Percentiles rank a stretch among this genome's conserved stretches.
Evolutionary conservation across 2,329 filamentous ascomycete genomes (phyloP).

Genomic region (Hyphodiscus sp.): DNA sequence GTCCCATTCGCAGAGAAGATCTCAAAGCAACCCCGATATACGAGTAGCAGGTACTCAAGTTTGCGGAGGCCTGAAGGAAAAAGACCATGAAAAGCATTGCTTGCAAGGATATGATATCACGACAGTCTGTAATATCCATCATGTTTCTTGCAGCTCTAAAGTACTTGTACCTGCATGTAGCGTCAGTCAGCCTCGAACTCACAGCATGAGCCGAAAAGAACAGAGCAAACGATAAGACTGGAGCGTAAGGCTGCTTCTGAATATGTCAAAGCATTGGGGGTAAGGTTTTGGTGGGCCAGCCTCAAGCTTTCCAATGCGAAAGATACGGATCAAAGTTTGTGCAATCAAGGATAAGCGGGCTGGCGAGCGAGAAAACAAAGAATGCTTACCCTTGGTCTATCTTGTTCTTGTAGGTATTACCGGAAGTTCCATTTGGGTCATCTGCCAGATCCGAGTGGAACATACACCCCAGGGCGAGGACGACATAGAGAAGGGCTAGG

Average conservation of each 20-base stretch:
- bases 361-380: not conserved
- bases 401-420: slow-evolving; percentile 43
- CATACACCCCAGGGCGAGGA: slow-evolving; percentile 67
- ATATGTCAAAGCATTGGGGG: too few relatives aligned
- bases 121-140: slow-evolving; percentile 62
- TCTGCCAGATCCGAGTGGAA: slow-evolving; percentile 55
- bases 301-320: too few relatives aligned
- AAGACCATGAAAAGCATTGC: slow-evolving; percentile 73
- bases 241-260: too few relatives aligned
- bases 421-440: slow-evolving; percentile 36
- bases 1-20: slow-evolving; percentile 68
- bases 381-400: slow-evolving; percentile 49
- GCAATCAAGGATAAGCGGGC: not conserved
- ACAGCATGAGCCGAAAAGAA: slow-evolving; percentile 1
- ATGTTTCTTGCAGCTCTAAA: slow-evolving; percentile 62
- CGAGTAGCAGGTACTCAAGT: slow-evolving; percentile 72
- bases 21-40: slow-evolving; percentile 74
- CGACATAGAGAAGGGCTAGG: slow-evolving; percentile 63
- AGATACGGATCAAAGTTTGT: too few relatives aligned
- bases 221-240: too few relatives aligned
- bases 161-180: slow-evolving; percentile 57
- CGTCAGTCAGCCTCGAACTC: slow-evolving; percentile 5
- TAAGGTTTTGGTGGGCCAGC: too few relatives aligned
- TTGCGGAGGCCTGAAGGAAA: slow-evolving; percentile 73
- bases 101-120: slow-evolving; percentile 68